A percentile compares a stretch with the other conserved stretches of the same genome.
Conservation (phyloP, 768 basidiomycete species). For the Suillus alpinus region DNA sequence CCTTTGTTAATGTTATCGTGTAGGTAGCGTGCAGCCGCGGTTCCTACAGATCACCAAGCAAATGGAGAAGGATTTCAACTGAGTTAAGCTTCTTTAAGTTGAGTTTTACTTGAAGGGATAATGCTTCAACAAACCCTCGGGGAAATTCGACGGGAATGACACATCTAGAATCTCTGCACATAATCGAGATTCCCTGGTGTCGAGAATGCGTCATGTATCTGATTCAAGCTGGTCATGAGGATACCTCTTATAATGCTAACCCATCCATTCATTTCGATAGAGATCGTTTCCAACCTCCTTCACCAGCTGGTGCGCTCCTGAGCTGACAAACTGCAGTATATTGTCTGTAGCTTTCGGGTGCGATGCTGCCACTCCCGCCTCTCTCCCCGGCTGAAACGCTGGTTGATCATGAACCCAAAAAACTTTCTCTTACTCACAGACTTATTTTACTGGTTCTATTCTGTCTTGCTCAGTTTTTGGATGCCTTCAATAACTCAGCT, state of each 20-base stretch:
- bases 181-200: neutral
- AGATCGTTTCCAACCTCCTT: neutral
- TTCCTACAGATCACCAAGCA: neutral
- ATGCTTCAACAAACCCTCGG: neutral
- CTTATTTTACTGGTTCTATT: constrained; percentile 33
- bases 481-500: constrained; percentile 42
- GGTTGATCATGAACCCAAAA: constrained; percentile 5
- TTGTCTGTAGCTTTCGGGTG: neutral
- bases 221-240: neutral
- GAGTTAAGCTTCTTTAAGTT: neutral
- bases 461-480: constrained; percentile 42
- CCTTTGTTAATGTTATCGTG: neutral
- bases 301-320: neutral
- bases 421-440: constrained; percentile 26
- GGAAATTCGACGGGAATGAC: neutral
- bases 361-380: constrained; percentile 11
- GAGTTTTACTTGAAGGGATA: neutral
- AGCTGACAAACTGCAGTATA: neutral
- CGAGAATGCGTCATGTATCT: neutral
- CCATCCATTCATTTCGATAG: neutral
- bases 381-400: neutral
- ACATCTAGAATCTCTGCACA: neutral
- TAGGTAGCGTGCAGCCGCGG: neutral
- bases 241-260: neutral
- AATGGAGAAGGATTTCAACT: neutral